phyloP scores from a whole-genome alignment of 257 asterid species.

The Euphrasia confusa region DNA sequence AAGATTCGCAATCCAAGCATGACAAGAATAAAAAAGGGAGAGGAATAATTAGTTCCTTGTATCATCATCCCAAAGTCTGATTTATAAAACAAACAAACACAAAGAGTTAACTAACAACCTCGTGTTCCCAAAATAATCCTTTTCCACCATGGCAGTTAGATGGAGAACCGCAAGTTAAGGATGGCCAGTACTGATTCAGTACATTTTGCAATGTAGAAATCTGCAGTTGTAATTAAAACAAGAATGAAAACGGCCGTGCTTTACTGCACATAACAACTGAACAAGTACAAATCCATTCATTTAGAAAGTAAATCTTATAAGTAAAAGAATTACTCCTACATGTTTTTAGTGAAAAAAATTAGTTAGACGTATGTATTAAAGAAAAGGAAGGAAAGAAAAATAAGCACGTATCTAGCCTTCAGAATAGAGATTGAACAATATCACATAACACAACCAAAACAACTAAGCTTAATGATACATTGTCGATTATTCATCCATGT shows the following conservation, averaged over 20 bases:
- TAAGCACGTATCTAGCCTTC: too few relatives aligned
- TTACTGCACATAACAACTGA: slow-evolving; percentile 8
- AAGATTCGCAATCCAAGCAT: slow-evolving; percentile 40
- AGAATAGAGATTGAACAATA: too few relatives aligned
- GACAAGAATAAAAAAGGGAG: slow-evolving; percentile 29
- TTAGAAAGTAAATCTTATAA: too few relatives aligned
- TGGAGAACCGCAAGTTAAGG: slow-evolving; percentile 53
- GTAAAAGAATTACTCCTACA: background rate
- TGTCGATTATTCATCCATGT: too few relatives aligned
- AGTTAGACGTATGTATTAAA: too few relatives aligned
- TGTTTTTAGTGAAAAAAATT: slow-evolving; percentile 7
- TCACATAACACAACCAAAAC: too few relatives aligned
- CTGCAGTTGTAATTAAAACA: slow-evolving; percentile 33
- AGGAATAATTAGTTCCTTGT: slow-evolving; percentile 40
- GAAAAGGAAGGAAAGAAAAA: too few relatives aligned
- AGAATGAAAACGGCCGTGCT: background rate
- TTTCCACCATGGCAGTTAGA: slow-evolving; percentile 69
- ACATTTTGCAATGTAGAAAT: slow-evolving; percentile 49
- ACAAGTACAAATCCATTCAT: background rate
- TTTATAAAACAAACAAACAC: background rate
- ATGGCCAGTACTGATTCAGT: slow-evolving; percentile 74
- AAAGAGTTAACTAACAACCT: slow-evolving; percentile 42
- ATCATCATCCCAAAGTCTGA: slow-evolving; percentile 20
- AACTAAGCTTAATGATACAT: too few relatives aligned
- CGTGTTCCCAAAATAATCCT: slow-evolving; percentile 95